These are phyloP conservation scores for Metschnikowia vanudenii DNA, from an alignment of 805 yeast species.

Conservation along the genomic window DNA sequence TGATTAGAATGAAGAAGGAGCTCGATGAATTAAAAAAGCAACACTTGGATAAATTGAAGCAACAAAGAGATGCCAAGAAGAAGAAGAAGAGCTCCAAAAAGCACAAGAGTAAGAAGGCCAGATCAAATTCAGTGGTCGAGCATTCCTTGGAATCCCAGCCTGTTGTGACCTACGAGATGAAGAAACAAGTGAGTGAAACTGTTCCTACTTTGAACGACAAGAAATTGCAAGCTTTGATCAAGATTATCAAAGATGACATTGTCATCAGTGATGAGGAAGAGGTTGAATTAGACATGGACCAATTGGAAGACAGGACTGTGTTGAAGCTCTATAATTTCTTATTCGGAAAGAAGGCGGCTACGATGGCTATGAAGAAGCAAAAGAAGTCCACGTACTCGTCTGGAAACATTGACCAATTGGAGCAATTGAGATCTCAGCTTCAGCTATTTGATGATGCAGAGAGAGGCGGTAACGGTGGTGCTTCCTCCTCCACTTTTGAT, in stretches of 20 bases:
- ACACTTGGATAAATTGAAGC: slow-evolving; percentile 64
- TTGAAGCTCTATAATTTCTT: slow-evolving; percentile 82
- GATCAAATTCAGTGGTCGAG: slow-evolving; percentile 27
- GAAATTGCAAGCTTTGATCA: slow-evolving; percentile 77
- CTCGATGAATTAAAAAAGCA: slow-evolving; percentile 78
- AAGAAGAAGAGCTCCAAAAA: slow-evolving; percentile 39
- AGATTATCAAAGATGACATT: slow-evolving; percentile 74
- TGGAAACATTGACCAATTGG: slow-evolving; percentile 51
- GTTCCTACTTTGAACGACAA: slow-evolving; percentile 76
- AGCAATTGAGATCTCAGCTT: slow-evolving; percentile 56
- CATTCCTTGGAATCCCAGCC: slow-evolving; percentile 28
- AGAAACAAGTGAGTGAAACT: slow-evolving; percentile 85
- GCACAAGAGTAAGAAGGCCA: slow-evolving; percentile 28
- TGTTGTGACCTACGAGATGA: slow-evolving; percentile 89
- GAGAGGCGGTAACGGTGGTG: slow-evolving; percentile 19
- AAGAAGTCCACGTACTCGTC: slow-evolving; percentile 34
- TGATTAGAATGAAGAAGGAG: slow-evolving; percentile 81
- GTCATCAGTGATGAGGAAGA: slow-evolving; percentile 69
- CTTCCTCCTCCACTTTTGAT: slow-evolving; percentile 25
- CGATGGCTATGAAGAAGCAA: slow-evolving; percentile 44
- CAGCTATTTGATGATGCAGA: slow-evolving; percentile 42
- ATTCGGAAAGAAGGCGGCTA: slow-evolving; percentile 41
- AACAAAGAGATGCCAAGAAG: slow-evolving; percentile 56
- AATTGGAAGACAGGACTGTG: slow-evolving; percentile 79
- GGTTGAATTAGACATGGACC: slow-evolving; percentile 94